These are phyloP conservation scores for Paramecium caudatum DNA, from an alignment of 73 alveolate genomes.

Conservation along the genomic window DNA sequence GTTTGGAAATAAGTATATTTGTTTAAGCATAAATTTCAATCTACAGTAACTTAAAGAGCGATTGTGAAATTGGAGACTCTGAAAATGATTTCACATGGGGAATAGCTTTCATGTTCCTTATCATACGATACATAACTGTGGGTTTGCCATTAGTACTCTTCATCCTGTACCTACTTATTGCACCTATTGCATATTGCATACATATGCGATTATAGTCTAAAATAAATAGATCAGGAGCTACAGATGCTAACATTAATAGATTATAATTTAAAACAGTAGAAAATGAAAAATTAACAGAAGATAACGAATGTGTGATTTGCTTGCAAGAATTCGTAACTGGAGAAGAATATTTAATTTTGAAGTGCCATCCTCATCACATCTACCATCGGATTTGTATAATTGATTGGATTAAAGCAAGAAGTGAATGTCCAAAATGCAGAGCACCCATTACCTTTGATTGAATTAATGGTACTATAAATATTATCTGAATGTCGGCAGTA, in stretches of 20 bases:
- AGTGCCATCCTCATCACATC: conserved; percentile 24
- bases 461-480: conserved; percentile 10
- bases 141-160: background rate
- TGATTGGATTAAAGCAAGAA: conserved; percentile 44
- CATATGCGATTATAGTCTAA: background rate
- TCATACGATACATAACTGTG: background rate
- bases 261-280: background rate
- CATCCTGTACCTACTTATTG: background rate
- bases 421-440: conserved; percentile 69
- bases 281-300: background rate
- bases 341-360: conserved; percentile 1
- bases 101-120: background rate
- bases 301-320: conserved; percentile 23
- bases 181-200: background rate
- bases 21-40: background rate
- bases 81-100: conserved; percentile 31
- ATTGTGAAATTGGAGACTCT: background rate
- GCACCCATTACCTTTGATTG: background rate
- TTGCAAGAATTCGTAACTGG: background rate
- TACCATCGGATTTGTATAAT: conserved; percentile 49
- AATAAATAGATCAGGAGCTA: background rate
- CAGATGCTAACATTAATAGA: background rate
- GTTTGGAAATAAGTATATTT: background rate
- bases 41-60: background rate
- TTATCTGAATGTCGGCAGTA: background rate